Evolutionary conservation across 225 moss, liverwort and hornwort genomes (phyloP).

Genomic region (Physcomitrium patens): DNA sequence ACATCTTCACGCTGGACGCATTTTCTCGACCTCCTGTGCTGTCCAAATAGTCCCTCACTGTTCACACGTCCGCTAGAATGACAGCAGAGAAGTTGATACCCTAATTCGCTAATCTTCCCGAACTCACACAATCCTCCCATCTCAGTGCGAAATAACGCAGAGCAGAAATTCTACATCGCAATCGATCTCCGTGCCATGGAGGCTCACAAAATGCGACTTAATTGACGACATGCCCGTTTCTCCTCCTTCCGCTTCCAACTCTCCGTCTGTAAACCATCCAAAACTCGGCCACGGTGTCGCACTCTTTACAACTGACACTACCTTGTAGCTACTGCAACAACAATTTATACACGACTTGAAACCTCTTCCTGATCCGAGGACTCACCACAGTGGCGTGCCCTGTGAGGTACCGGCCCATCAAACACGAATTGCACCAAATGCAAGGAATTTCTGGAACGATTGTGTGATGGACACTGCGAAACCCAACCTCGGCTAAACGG

Average conservation of each 20-base stretch:
- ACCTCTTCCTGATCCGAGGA: too few species aligned
- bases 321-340: background rate
- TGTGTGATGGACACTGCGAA: too few species aligned
- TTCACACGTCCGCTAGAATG: too few species aligned
- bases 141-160: background rate
- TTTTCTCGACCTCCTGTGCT: too few species aligned
- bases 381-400: background rate
- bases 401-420: background rate
- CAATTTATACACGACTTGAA: background rate
- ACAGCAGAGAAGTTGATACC: too few species aligned
- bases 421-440: background rate
- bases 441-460: too few species aligned
- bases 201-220: background rate
- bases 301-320: constrained; percentile 3
- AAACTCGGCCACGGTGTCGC: background rate
- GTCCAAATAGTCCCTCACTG: too few species aligned
- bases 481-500: too few species aligned
- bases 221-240: background rate
- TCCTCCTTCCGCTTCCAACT: too few species aligned
- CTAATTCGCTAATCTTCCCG: background rate
- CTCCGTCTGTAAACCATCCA: background rate
- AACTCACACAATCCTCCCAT: constrained; percentile 9
- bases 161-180: constrained; percentile 8
- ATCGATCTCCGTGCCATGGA: constrained; percentile 9
- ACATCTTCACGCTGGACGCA: too few species aligned